Conservation (phyloP, 345 rosid genomes). For the Euphorbia pulcherrima region DNA sequence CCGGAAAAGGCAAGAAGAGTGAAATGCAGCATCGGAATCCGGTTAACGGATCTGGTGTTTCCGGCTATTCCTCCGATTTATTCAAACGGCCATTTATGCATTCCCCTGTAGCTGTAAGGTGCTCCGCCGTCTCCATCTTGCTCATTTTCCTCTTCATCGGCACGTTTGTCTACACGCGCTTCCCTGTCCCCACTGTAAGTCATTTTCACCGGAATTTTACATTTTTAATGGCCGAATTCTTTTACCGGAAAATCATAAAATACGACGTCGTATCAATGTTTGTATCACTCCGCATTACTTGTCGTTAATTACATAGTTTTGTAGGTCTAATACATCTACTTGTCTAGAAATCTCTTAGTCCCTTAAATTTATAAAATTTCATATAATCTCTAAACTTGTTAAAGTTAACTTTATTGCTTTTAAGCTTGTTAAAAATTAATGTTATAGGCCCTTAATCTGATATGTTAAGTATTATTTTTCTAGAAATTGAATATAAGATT, state of each 20-base stretch:
- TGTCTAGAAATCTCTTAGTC: too few species aligned
- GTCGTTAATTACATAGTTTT: neutral
- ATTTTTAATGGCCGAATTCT: neutral
- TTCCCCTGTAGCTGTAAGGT: conserved; percentile 38
- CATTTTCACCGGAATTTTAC: neutral
- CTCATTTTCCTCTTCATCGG: conserved; percentile 55
- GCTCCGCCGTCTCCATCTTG: conserved; percentile 39
- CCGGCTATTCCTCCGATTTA: conserved; percentile 25
- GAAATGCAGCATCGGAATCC: conserved; percentile 8
- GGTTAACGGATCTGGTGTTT: neutral
- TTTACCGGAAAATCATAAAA: neutral
- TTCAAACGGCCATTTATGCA: conserved; percentile 31
- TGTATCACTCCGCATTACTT: neutral
- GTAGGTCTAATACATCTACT: too few species aligned
- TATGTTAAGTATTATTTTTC: too few species aligned
- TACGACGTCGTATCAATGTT: neutral
- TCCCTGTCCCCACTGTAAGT: conserved; percentile 50
- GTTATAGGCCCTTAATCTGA: too few species aligned
- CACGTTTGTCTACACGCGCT: conserved; percentile 56
- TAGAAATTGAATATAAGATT: too few species aligned
- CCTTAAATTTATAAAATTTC: too few species aligned
- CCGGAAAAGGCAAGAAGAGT: neutral
- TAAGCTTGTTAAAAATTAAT: too few species aligned
- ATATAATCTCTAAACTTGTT: too few species aligned
- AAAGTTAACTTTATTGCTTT: too few species aligned